phyloP scores from a whole-genome alignment of 345 rosid genomes.

The Leavenworthia alabamica region DNA sequence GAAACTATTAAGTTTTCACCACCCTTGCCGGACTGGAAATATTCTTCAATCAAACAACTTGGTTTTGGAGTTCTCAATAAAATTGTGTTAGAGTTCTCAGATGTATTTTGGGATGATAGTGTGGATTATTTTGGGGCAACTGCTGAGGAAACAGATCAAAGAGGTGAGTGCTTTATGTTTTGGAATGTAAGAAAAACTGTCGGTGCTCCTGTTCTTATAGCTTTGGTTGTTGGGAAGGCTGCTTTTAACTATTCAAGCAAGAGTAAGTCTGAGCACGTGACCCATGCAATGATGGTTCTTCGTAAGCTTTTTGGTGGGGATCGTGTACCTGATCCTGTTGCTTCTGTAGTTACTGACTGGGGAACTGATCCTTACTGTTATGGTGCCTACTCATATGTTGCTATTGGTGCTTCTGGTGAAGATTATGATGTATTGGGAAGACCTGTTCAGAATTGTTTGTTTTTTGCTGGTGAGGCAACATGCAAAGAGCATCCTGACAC shows the following conservation, averaged over 20 bases:
- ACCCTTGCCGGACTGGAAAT: slow-evolving; percentile 88
- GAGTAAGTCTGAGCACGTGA: slow-evolving; percentile 72
- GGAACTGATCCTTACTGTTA: slow-evolving; percentile 95
- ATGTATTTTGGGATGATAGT: slow-evolving; percentile 95
- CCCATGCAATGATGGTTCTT: slow-evolving; percentile 79
- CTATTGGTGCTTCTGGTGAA: slow-evolving; percentile 97
- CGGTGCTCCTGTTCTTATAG: slow-evolving; percentile 98
- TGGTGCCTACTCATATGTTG: slow-evolving; percentile 99
- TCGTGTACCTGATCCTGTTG: slow-evolving; percentile 91
- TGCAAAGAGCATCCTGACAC: slow-evolving; percentile 99
- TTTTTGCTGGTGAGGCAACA: slow-evolving; percentile 99
- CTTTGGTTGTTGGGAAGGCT: slow-evolving; percentile 95
- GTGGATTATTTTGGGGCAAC: slow-evolving; percentile 99
- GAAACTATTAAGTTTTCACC: slow-evolving; percentile 81
- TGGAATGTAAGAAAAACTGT: slow-evolving; percentile 96
- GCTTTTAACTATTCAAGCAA: slow-evolving; percentile 67
- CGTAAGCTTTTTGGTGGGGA: slow-evolving; percentile 92
- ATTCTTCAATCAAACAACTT: slow-evolving; percentile 78
- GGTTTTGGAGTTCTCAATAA: slow-evolving; percentile 99
- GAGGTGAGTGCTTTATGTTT: slow-evolving; percentile 98
- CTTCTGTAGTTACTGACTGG: slow-evolving; percentile 98
- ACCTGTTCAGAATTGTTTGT: slow-evolving; percentile 88
- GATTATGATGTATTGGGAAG: slow-evolving; percentile 93
- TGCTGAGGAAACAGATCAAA: slow-evolving; percentile 77
- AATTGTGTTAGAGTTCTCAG: slow-evolving; percentile 81